Base-by-base conservation (phyloP, 1,284 basidiomycete species). In the Gomphus bonarii region DNA sequence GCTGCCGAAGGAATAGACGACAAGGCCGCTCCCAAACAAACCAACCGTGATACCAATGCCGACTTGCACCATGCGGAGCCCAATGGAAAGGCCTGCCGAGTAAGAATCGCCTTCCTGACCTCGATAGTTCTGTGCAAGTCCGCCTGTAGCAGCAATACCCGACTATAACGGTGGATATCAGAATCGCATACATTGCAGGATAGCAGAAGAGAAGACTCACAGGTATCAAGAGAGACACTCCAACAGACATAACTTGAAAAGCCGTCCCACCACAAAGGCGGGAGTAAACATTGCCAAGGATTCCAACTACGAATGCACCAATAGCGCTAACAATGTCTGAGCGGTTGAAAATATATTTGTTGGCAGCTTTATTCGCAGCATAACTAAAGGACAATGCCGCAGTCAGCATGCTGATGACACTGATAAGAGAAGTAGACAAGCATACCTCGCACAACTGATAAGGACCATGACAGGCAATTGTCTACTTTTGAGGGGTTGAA, bases 21-120 rank as follows among this genome's bases (percentile, higher is more conserved):
- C 70, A 42, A 90, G 84, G n/a, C n/a, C n/a, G 61, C 87, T 89
- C 75, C 88, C 89, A 72, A 93, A 93, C 44, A 93, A 68, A n/a
- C 91, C 90, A 53, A 92, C 88, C 1, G 90, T 93, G 65, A 94
- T 92, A 57, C 91, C 91, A 62, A 94, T 91, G 1, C 88, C 88
- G 50, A 92, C 89, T 58, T 87, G 81, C 59, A 92, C 88, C 89
- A 91, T 90, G 3, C 85, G 84, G n/a, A 79, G 78, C 61, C 85
- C 85, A 55, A 88, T 33, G 62, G 85, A 83, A 53, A 88, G 84
- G 9, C 82, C 86, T 65, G 77, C 82, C 50, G 59, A 38, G 61
- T 73, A 74, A n/a, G 69, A 68, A 59, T 74, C 70, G 44, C 64
- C 66, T 36, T 69, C 51, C 77, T 83, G 64, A 80, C 82, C 14